A percentile compares a stretch with the other conserved stretches of the same genome.
phyloP scores from a whole-genome alignment of 768 basidiomycete genomes.

The Pulveroboletus sp. region DNA sequence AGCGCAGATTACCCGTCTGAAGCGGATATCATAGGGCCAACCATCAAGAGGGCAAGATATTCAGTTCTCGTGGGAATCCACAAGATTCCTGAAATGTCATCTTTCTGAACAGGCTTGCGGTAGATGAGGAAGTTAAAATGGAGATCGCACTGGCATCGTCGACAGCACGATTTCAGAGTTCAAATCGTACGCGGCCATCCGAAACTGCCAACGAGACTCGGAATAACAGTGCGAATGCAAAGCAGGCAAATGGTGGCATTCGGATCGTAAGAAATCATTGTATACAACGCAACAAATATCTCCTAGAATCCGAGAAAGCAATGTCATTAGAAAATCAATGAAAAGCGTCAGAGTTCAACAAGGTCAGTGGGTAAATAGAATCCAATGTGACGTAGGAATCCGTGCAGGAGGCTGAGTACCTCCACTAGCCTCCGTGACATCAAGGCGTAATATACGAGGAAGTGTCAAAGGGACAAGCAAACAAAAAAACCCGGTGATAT shows the following conservation, averaged over 20 bases:
- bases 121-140: too few relatives aligned
- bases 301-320: conserved; percentile 15
- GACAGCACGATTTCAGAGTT: too few relatives aligned
- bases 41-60: too few relatives aligned
- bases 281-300: conserved; percentile 14
- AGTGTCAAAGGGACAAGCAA: conserved; percentile 6
- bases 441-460: conserved; percentile 15
- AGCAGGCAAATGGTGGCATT: conserved; percentile 6
- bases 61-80: too few relatives aligned
- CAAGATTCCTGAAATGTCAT: too few relatives aligned
- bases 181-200: too few relatives aligned
- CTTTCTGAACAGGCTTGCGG: too few relatives aligned
- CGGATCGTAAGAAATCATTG: conserved; percentile 15
- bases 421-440: conserved; percentile 2
- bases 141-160: too few relatives aligned
- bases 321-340: conserved; percentile 2
- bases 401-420: background rate
- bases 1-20: too few relatives aligned
- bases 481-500: conserved; percentile 9
- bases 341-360: conserved; percentile 1
- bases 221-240: too few relatives aligned
- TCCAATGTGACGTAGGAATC: background rate
- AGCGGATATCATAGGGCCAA: too few relatives aligned
- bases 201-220: too few relatives aligned
- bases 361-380: conserved; percentile 2